Base-by-base conservation (phyloP, 306 rosid species). In the Calophaca sinica region DNA sequence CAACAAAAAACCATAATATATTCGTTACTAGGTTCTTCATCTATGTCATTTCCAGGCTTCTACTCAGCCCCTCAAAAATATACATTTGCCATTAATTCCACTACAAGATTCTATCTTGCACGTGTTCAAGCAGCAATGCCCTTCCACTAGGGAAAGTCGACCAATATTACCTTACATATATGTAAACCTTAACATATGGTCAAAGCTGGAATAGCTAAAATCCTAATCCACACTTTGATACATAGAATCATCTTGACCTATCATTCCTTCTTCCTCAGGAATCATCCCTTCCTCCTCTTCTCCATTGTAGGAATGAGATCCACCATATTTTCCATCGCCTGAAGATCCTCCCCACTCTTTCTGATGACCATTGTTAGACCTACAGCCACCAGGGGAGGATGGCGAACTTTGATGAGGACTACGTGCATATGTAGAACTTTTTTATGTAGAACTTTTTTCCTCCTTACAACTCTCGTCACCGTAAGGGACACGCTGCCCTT, bases 211-310 rank as follows among this genome's bases (percentile, higher is more conserved):
- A 42, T 15, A 38, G 33, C 59, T 39, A 42, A 59, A 71, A 53
- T 12, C 61, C 74, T 81, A 77, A 38, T 53, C 75, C 6, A 12
- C 82, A 29, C 52, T 45, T 33, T 4, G 76, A 11, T 76, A 80
- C 6, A 20, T 7, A 55, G 33, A 79, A 45, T 84, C 78, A 45
- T 86, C 89, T 48, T 83, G 88, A 31, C 70, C 85, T 33, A 88
- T 88, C 89, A 90, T 77, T 61, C 93, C 94, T 83, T 87, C 93
- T 77, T 91, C 87, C 42, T 84, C 87, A 5, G 85, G 93, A 65
- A 93, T 89, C 97, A 93, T 81, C 66, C 97, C 98, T 84, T 91
- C 97, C 50, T 81, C 92, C 79, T 82, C 92, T 76, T 89, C 97
- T 49, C 85, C 88, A 31, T 78, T 83, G 70, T 48, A 70, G 20